Conservation (phyloP, 2,329 filamentous ascomycete species). For the Alternaria arborescens region DNA sequence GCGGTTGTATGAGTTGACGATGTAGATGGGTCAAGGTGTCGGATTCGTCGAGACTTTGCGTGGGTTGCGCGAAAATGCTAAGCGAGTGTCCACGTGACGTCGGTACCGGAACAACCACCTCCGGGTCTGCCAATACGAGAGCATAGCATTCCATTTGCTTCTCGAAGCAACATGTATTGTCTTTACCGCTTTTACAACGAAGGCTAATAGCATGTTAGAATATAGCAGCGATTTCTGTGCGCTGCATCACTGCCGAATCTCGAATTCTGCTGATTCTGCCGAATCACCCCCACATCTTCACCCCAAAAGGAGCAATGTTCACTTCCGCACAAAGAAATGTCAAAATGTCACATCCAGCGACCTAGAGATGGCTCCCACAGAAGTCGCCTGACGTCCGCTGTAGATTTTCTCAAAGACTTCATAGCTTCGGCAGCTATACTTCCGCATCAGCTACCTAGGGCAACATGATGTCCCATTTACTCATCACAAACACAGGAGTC, state of each 20-base stretch:
- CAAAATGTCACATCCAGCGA: background rate
- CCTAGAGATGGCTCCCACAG: background rate
- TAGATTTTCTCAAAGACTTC: background rate
- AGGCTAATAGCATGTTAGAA: background rate
- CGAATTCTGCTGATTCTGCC: background rate
- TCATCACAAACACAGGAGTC: background rate
- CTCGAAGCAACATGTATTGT: background rate
- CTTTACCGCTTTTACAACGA: background rate
- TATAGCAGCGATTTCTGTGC: background rate
- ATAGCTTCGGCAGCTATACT: background rate
- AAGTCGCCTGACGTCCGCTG: background rate
- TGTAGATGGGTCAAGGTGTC: conserved; percentile 29
- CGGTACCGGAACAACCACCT: conserved; percentile 19
- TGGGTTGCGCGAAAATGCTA: conserved; percentile 17
- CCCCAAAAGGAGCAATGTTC: background rate
- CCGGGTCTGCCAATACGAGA: conserved; percentile 7
- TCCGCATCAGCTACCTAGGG: background rate
- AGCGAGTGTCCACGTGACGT: conserved; percentile 7
- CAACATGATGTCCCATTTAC: background rate
- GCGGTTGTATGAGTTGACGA: conserved; percentile 37
- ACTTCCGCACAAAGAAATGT: background rate
- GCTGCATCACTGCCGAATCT: background rate
- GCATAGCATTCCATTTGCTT: background rate
- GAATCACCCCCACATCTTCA: background rate
- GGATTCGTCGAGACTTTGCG: conserved; percentile 10